Percentiles rank a stretch among this genome's conserved stretches.
Conservation (phyloP, 768 basidiomycete species). For the Brasilioporus rufonigricans region DNA sequence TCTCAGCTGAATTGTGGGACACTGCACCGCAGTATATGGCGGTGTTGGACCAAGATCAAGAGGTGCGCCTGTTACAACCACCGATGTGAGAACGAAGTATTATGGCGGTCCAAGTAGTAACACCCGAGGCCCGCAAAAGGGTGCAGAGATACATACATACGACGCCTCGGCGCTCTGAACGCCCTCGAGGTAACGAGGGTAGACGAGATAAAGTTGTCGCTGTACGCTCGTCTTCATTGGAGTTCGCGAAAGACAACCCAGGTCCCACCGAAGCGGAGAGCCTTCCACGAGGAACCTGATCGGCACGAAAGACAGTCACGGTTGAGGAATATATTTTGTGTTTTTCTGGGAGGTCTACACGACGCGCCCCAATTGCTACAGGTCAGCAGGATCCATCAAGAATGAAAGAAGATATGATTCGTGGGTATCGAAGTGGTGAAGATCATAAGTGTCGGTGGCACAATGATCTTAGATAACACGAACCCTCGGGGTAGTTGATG, state of each 20-base stretch:
- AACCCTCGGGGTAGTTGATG: conserved; percentile 87
- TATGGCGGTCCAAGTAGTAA: neutral
- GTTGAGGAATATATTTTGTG: conserved; percentile 69
- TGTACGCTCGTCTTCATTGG: conserved; percentile 1
- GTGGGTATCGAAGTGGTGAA: no score
- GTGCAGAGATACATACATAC: neutral
- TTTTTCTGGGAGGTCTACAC: conserved; percentile 74
- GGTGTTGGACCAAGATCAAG: conserved; percentile 24
- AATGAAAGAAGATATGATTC: neutral
- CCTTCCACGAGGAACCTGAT: conserved; percentile 33
- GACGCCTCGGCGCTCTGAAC: neutral
- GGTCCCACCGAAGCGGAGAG: conserved; percentile 25
- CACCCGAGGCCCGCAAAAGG: no score
- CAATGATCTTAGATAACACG: conserved; percentile 22
- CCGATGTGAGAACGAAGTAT: neutral
- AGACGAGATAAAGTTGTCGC: neutral
- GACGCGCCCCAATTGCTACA: conserved; percentile 61
- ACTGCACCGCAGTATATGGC: conserved; percentile 16
- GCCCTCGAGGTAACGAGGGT: conserved; percentile 2
- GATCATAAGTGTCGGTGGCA: neutral
- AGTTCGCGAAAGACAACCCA: conserved; percentile 6
- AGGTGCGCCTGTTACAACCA: neutral
- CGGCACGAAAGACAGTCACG: conserved; percentile 73
- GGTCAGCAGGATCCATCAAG: neutral
- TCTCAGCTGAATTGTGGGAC: neutral